A percentile compares a stretch with the other conserved stretches of the same genome.
Conservation (phyloP, 2,329 filamentous ascomycete genomes). For the Spiromastix sp. region DNA sequence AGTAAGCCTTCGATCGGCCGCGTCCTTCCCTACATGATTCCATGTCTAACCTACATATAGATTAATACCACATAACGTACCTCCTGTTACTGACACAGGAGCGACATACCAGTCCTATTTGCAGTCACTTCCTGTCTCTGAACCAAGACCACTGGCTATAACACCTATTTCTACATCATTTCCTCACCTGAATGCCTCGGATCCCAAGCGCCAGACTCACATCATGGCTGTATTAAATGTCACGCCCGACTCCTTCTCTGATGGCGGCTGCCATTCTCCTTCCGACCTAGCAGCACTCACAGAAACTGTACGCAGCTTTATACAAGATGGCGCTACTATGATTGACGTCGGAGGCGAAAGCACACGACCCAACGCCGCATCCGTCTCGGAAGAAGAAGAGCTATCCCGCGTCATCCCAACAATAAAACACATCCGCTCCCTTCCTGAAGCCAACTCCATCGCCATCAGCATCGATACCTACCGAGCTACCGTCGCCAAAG, state of each 20-base stretch:
- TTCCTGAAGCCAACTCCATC: slow-evolving; percentile 52
- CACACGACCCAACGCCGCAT: slow-evolving; percentile 63
- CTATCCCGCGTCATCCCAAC: slow-evolving; percentile 65
- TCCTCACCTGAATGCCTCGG: slow-evolving; percentile 48
- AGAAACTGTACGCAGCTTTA: slow-evolving; percentile 50
- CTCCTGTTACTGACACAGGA: slow-evolving; percentile 20
- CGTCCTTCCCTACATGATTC: slow-evolving; percentile 8
- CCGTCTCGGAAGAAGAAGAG: slow-evolving; percentile 65
- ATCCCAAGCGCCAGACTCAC: slow-evolving; percentile 51
- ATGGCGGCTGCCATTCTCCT: slow-evolving; percentile 59
- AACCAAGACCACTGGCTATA: slow-evolving; percentile 28
- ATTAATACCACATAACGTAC: slow-evolving; percentile 30
- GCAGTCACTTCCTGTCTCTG: slow-evolving; percentile 23
- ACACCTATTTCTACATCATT: slow-evolving; percentile 28
- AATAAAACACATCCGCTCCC: slow-evolving; percentile 60
- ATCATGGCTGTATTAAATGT: slow-evolving; percentile 94
- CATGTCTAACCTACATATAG: slow-evolving; percentile 14
- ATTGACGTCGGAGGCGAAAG: slow-evolving; percentile 92
- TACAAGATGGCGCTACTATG: slow-evolving; percentile 64
- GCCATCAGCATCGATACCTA: slow-evolving; percentile 89
- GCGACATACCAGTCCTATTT: slow-evolving; percentile 26
- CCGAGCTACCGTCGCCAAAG: slow-evolving; percentile 68
- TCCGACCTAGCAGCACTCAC: slow-evolving; percentile 41
- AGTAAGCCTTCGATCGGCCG: slow-evolving; percentile 19
- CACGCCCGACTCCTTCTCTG: slow-evolving; percentile 94